These are phyloP conservation scores for Nicotiana paniculata DNA, from an alignment of 257 asterid species.

Conservation along the genomic window DNA sequence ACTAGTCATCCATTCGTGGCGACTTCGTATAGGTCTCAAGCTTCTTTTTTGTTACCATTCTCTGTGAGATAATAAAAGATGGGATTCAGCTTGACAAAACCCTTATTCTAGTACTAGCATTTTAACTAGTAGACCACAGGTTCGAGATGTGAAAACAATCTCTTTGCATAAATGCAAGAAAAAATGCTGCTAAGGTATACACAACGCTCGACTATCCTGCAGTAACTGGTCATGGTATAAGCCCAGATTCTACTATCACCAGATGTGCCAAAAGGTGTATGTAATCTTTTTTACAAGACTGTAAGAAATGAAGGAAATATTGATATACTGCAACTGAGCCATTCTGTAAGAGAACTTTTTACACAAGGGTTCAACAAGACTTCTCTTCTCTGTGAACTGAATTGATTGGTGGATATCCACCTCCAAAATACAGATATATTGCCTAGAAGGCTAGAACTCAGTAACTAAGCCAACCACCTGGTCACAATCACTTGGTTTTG, in stretches of 20 bases:
- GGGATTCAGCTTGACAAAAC: too few species aligned
- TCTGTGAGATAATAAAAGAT: not conserved
- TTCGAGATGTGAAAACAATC: too few species aligned
- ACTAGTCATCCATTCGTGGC: not conserved
- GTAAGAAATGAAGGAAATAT: too few species aligned
- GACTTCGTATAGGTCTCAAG: not conserved
- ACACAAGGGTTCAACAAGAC: conserved; percentile 3
- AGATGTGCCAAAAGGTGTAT: too few species aligned
- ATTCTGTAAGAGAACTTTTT: not conserved
- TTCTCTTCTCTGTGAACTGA: not conserved
- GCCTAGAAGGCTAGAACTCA: not conserved
- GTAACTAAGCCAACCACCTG: conserved; percentile 6
- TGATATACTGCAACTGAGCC: not conserved
- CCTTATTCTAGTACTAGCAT: too few species aligned
- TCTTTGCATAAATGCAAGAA: too few species aligned
- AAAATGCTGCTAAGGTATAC: too few species aligned
- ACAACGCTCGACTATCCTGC: too few species aligned
- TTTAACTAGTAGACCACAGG: not conserved
- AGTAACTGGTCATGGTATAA: too few species aligned
- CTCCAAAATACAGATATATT: conserved; percentile 1
- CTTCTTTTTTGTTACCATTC: not conserved
- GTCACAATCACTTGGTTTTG: not conserved
- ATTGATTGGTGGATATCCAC: conserved; percentile 12
- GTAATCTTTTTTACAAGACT: too few species aligned
- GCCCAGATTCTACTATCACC: too few species aligned